Base-by-base conservation (phyloP, 495 filamentous ascomycete genomes). In the Amphirosellinia nigrospora region DNA sequence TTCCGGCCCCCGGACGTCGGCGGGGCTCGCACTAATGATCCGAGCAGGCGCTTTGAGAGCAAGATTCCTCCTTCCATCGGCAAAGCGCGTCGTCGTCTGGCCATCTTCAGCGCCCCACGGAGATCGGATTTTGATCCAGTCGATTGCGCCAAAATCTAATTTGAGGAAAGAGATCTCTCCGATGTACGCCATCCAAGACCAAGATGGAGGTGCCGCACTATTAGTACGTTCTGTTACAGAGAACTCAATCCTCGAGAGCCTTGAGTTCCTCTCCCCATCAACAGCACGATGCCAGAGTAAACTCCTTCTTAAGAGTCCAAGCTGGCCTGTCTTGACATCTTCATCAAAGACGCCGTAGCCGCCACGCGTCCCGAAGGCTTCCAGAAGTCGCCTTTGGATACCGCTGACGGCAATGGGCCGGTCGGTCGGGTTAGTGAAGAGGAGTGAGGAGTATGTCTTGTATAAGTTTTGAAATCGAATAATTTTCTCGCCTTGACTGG, bases 391-490 rank as follows among this genome's bases (percentile, higher is more conserved):
- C 5, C 32, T 3, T 28, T 55, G 26, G 3, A 55, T 11, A 15
- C 52, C 52, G 16, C 32, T 15, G 4, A 32, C 16, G 7, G 52
- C 52, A 15, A 55, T 10, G 32, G 28, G 9, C 9, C 28, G 11
- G 52, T 55, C 52, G 16, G 30, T 11, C 28, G 8, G 15, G 19
- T 41, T 39, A 0, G 76, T 52, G 21, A 81, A 71, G 11, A 59
- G 70, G 0, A 79, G 72, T 1, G 70, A 67, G 21, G 77, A 77
- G 69, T 80, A 80, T 19, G 64, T 55, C 26, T 55, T 36, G 65
- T 76, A 81, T 0, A 81, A 56, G 4, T 60, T 50, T 48, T 81
- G 69, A 63, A 69, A 78, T 36, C 72, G 67, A 0, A 64, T 39
- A 30, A 80, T 79, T 64, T 50, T 50, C n/a, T 21, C n/a, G 21